phyloP scores from a whole-genome alignment of 176 grass and related monocot genomes.

The Saccharum officinarum region DNA sequence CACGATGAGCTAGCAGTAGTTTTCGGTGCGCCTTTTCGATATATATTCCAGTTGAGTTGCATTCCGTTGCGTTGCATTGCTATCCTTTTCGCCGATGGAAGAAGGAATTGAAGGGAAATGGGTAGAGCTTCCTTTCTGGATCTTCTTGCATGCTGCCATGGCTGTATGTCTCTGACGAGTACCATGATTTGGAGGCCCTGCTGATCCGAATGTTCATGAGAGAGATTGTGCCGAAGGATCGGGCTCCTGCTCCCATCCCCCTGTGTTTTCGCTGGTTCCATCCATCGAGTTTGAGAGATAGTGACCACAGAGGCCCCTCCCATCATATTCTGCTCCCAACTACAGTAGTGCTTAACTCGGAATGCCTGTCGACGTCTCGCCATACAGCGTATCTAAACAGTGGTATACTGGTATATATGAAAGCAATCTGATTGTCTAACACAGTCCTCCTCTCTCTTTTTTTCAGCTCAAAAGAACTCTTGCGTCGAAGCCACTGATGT shows the following conservation, averaged over 20 bases:
- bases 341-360: no score
- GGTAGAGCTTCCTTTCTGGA: conserved; percentile 1
- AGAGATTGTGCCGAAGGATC: conserved; percentile 4
- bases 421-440: background rate
- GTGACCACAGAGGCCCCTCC: conserved; percentile 17
- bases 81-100: background rate
- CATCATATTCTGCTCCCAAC: conserved; percentile 31
- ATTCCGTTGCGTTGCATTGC: background rate
- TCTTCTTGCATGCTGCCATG: background rate
- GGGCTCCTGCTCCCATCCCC: conserved; percentile 40
- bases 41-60: background rate
- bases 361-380: no score
- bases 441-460: background rate
- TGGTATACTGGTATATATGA: no score
- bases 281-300: conserved; percentile 18
- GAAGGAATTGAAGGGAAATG: background rate
- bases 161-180: conserved; percentile 12
- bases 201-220: conserved; percentile 16
- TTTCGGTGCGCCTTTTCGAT: background rate
- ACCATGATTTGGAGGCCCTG: conserved; percentile 23
- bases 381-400: no score
- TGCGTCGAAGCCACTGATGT: background rate
- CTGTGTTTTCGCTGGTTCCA: conserved; percentile 21
- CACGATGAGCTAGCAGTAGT: background rate
- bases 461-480: background rate